Evolutionary conservation across 2,329 filamentous ascomycete genomes (phyloP), one percentile per base, ranked within the genome.

Genomic region (Fusarium palustre): DNA sequence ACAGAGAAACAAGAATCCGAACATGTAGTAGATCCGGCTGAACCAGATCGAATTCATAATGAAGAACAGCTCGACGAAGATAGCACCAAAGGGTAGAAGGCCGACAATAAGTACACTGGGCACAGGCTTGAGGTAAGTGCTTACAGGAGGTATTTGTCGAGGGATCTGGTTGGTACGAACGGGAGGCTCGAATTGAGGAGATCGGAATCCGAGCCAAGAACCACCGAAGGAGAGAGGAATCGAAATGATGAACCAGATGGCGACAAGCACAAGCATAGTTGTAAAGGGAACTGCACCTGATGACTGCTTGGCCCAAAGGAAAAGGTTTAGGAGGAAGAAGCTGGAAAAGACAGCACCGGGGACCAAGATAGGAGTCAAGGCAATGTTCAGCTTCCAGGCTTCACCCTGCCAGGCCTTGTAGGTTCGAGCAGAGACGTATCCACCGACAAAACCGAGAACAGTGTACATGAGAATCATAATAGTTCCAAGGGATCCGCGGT

Each of bases 31-130:
- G 71, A 99, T 96, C 81, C 96, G 93, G 84, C 91, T 95, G 81
- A 97, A 97, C 96, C 96, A 99, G 78, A 99, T 95, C 28, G 93
- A 97, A 82, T 91, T 97, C 93, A 99, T 97, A 84, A 99, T 97
- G 81, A 98, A 98, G 86, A 97, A 98, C 4, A 99, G 89, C 82
- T 99, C 96, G 47, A 98, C 94, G 72, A 98, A 97, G 77, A 99
- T 98, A 66, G 96, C 95, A 47, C 92, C 94, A 75, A 99, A 99
- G 0, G 96, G 96, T 28, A 98, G 86, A 52, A 98, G 90, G 54
- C 96, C 96, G 25, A 97, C 95, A 24, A 98, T 87, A 18, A 97
- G 86, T 87, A 97, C 95, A 69, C 92, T 97, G 2, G 96, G 96
- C 10, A 97, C 82, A 0, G 93, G 92, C 66, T 91, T 91, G 49